Conservation (phyloP, 2,329 filamentous ascomycete species). For the Alternaria sp. region DNA sequence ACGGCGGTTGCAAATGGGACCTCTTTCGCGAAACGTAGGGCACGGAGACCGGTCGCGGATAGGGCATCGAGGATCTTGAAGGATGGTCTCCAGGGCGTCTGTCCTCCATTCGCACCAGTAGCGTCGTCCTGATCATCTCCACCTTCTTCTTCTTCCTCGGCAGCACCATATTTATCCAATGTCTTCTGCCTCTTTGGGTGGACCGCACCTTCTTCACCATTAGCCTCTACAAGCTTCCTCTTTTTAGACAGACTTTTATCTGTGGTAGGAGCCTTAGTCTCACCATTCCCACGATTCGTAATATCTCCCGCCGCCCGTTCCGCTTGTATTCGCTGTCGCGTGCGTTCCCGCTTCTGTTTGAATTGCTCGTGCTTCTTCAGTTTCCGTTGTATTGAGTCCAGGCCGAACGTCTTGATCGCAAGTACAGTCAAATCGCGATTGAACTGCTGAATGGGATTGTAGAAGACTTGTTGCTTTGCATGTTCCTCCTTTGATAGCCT, state of each 20-base stretch:
- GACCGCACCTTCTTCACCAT: constrained; percentile 14
- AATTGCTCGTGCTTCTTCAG: constrained; percentile 53
- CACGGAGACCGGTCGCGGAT: constrained; percentile 90
- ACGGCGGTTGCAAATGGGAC: constrained; percentile 82
- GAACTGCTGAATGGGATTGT: constrained; percentile 99
- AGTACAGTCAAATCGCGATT: constrained; percentile 94
- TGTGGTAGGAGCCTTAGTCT: neutral
- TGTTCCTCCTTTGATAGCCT: constrained; percentile 57
- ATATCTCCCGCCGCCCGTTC: constrained; percentile 8
- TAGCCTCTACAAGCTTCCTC: constrained; percentile 30
- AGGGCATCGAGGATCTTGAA: constrained; percentile 86
- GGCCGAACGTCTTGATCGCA: constrained; percentile 86
- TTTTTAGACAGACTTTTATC: constrained; percentile 28
- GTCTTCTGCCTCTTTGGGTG: constrained; percentile 37
- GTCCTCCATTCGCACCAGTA: constrained; percentile 10
- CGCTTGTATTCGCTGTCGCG: constrained; percentile 26
- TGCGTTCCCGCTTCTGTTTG: constrained; percentile 39
- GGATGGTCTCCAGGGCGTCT: constrained; percentile 27
- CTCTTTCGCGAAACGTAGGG: constrained; percentile 89
- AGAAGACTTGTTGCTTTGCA: constrained; percentile 82
- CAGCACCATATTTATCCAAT: constrained; percentile 16
- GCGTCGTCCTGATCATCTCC: constrained; percentile 3
- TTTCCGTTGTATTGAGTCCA: constrained; percentile 63
- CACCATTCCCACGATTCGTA: neutral
- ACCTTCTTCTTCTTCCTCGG: constrained; percentile 7